These are phyloP conservation scores for Xylaria multiplex DNA, from an alignment of 2,329 filamentous ascomycete genomes.

Conservation along the genomic window DNA sequence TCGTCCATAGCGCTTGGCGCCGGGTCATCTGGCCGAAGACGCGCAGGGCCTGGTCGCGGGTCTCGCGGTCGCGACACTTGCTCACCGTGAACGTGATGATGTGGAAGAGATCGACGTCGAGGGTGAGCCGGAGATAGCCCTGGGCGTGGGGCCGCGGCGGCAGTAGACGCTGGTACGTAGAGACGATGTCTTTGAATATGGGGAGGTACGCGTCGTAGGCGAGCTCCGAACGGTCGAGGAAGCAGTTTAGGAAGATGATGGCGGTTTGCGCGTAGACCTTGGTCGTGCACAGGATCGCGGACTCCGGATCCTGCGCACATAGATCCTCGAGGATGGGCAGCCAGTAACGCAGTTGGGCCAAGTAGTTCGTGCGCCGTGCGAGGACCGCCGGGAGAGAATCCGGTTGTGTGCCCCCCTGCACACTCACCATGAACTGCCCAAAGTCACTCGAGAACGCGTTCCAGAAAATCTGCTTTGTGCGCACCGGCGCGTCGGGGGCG, in stretches of 20 bases:
- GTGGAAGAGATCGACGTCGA: slow-evolving; percentile 41
- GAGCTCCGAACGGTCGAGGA: slow-evolving; percentile 39
- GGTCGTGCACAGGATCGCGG: slow-evolving; percentile 33
- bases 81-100: slow-evolving; percentile 40
- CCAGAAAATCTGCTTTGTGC: slow-evolving; percentile 36
- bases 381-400: slow-evolving; percentile 23
- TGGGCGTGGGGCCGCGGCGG: slow-evolving; percentile 6
- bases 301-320: slow-evolving; percentile 19
- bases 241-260: slow-evolving; percentile 38
- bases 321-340: slow-evolving; percentile 35
- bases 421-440: slow-evolving; percentile 39
- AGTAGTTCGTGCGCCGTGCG: slow-evolving; percentile 30
- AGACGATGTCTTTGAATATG: slow-evolving; percentile 38
- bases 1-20: slow-evolving; percentile 40
- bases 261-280: slow-evolving; percentile 32
- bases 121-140: slow-evolving; percentile 35
- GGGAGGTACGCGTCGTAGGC: slow-evolving; percentile 38
- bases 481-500: slow-evolving; percentile 26
- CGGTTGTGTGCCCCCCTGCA: slow-evolving; percentile 24
- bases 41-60: slow-evolving; percentile 34
- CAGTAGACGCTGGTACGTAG: slow-evolving; percentile 35
- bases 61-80: slow-evolving; percentile 40
- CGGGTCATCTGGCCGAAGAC: slow-evolving; percentile 38
- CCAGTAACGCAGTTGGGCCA: slow-evolving; percentile 35
- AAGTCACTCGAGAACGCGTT: slow-evolving; percentile 38